Base-by-base conservation (phyloP, 148 eudicot genomes). In the Rhododendron williamsianum region DNA sequence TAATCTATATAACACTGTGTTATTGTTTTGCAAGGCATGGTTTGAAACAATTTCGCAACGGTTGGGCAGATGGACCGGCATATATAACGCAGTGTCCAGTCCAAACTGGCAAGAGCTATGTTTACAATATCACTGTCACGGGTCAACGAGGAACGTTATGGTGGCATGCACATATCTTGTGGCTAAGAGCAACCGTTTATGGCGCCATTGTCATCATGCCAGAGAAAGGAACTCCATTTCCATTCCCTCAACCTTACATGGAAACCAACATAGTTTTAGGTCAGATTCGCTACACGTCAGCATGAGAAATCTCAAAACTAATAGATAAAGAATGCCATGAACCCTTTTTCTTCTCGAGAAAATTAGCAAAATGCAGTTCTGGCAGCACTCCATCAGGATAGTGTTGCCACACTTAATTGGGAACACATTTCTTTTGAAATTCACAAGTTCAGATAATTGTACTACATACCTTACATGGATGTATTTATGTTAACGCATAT, bases 1-100 rank as follows among this genome's bases (percentile, higher is more conserved):
- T 12, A 9, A 19, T 30, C 41, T 4, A 21, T 13, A 21, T 25
- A 63, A 23, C n/a, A 81, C 72, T 18, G 2, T 79, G 52, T 33
- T 41, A 0, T 48, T 4, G 71, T 9, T 54, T 46, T 77, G 60
- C 48, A 74, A 91, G 94, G 94, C 92, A 92, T 83, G 91, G 91
- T 27, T 51, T 92, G 87, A 89, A 88, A 80, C 94, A 89, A 63
- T 83, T 83, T 74, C 90, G 92, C 12, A 91, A 92, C 67, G 92
- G 91, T 12, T 92, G 94, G 94, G 93, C 92, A 23, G 94, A 92
- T 81, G 94, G 92, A 79, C 94, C 91, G 16, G 93, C 92, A 19
- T 92, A 91, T 73, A 88, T 92, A 73, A 89, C 93, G 56, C 94
- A 91, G 78, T 92, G 93, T 76, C 94, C 94, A 3, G 86, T 92